Evolutionary conservation across 352 stramenopile species (phyloP).

Genomic region (Phytophthora nicotianae): DNA sequence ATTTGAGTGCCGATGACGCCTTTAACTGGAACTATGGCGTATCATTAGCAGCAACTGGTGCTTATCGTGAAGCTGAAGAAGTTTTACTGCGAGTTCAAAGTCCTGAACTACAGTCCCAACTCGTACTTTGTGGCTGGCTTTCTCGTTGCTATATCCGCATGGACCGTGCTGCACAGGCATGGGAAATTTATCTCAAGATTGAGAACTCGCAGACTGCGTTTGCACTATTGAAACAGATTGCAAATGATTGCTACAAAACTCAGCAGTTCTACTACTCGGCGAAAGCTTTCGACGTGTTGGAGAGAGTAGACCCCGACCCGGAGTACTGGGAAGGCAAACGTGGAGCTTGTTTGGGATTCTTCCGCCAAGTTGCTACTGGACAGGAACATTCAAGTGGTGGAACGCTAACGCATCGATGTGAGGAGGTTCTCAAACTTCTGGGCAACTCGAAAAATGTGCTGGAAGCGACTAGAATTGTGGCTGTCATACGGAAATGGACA

Average conservation of each 20-base stretch:
- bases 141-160: constrained; percentile 57
- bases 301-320: constrained; percentile 68
- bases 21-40: constrained; percentile 88
- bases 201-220: constrained; percentile 53
- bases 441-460: constrained; percentile 57
- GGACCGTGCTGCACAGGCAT: constrained; percentile 41
- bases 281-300: constrained; percentile 80
- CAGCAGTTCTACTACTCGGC: constrained; percentile 65
- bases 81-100: constrained; percentile 57
- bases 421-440: constrained; percentile 62
- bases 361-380: constrained; percentile 55
- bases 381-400: constrained; percentile 20
- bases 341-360: constrained; percentile 69
- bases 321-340: constrained; percentile 84
- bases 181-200: constrained; percentile 72
- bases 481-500: constrained; percentile 52
- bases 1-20: constrained; percentile 53
- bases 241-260: constrained; percentile 69
- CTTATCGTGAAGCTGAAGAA: constrained; percentile 59
- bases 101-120: constrained; percentile 31
- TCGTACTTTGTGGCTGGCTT: constrained; percentile 61
- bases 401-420: constrained; percentile 26
- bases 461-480: constrained; percentile 52
- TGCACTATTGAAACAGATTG: constrained; percentile 63
- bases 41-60: constrained; percentile 51